A percentile compares a stretch with the other conserved stretches of the same genome.
phyloP scores from a whole-genome alignment of 2,329 filamentous ascomycete genomes.

The Colletotrichum godetiae region DNA sequence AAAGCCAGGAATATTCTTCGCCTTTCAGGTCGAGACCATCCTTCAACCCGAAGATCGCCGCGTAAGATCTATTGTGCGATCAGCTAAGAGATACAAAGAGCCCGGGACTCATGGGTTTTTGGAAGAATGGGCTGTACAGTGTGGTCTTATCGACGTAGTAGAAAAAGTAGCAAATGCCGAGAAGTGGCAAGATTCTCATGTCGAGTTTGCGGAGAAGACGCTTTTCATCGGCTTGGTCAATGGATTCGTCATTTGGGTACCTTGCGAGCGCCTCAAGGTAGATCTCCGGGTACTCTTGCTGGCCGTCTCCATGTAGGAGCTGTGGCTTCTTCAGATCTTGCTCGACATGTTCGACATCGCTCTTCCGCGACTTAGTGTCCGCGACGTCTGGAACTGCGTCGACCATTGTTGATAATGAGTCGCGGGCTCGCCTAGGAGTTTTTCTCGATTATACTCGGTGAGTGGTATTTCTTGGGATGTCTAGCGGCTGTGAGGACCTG shows the following conservation, averaged over 20 bases:
- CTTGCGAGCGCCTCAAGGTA: slow-evolving; percentile 49
- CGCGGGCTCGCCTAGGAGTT: background rate
- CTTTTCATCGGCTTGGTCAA: slow-evolving; percentile 47
- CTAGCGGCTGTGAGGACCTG: background rate
- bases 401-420: background rate
- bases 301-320: slow-evolving; percentile 30
- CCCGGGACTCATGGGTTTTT: no score
- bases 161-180: slow-evolving; percentile 55
- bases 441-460: background rate
- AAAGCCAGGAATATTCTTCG: slow-evolving; percentile 63
- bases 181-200: slow-evolving; percentile 48
- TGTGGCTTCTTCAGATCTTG: slow-evolving; percentile 33
- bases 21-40: slow-evolving; percentile 68
- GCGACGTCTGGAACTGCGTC: background rate
- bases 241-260: slow-evolving; percentile 51
- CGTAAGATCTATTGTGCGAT: slow-evolving; percentile 56
- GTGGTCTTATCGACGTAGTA: slow-evolving; percentile 48
- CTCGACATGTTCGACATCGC: slow-evolving; percentile 37
- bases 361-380: slow-evolving; percentile 8
- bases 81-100: background rate
- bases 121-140: background rate
- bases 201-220: slow-evolving; percentile 51
- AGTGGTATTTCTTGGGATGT: background rate
- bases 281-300: slow-evolving; percentile 42
- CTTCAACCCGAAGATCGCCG: slow-evolving; percentile 72